Base-by-base conservation (phyloP, 163 green algal genomes). In the Volvox carteri region DNA sequence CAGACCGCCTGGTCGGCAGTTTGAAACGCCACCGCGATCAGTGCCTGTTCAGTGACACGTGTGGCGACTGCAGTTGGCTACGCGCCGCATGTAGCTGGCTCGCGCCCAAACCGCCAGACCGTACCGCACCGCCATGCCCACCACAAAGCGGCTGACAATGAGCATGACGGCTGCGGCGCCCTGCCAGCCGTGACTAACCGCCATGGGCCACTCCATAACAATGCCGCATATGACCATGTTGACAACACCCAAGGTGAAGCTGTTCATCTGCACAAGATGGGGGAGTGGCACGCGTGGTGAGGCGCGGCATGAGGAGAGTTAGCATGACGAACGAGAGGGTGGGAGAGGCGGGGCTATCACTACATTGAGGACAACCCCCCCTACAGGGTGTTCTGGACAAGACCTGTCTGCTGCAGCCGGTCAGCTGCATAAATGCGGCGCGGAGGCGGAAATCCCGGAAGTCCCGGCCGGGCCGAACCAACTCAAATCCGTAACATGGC, bases 61-160 rank as follows among this genome's bases (percentile, higher is more conserved):
- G n/a, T n/a, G n/a, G n/a, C n/a, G n/a, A n/a, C 54, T 65, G 54
- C 54, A 7, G 6, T 23, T 23, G 3, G 70, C 14, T 18, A 30
- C 37, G 25, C 78, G 37, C 37, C 25, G 28, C 79, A 86, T 41
- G 42, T 68, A 86, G 42, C 44, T 68, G 44, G 46, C 62, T 0
- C 79, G 79, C n/a, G 42, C 33, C 79, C 79, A 86, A 28, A 86
- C 16, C 19, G 60, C 62, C 42, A 86, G 79, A 0, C 14, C 46
- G 62, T 78, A 86, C 19, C 79, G 44, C n/a, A 86, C 28, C 23
- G 30, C 42, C 44, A 86, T 30, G 9, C 11, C 50, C 8, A 19
- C 42, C n/a, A 39, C 5, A 2, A 67, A 19, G 0, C 79, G 79
- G 30, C n/a, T 65, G 16, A 9, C 42, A n/a, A 86, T n/a, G 37